phyloP scores from a whole-genome alignment of 1,284 basidiomycete species.

The Rhizoctonia solani region DNA sequence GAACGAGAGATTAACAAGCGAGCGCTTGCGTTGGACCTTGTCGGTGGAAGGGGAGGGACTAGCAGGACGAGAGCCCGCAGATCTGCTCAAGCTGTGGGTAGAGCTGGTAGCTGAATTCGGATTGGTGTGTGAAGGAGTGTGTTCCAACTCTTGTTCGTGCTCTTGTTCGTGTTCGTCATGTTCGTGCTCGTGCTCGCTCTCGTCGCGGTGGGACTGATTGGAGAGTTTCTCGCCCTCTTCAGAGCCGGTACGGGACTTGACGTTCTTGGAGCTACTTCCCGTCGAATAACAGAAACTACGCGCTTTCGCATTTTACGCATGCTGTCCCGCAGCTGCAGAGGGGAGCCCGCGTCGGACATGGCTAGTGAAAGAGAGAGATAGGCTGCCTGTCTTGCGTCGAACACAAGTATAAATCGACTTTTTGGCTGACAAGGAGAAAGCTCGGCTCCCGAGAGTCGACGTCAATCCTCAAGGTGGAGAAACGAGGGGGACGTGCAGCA shows the following conservation, averaged over 20 bases:
- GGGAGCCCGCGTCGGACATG: slow-evolving; percentile 4
- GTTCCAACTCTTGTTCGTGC: slow-evolving; percentile 12
- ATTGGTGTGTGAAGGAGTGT: neutral
- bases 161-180: neutral
- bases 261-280: slow-evolving; percentile 2
- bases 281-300: slow-evolving; percentile 14
- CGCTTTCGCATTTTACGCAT: slow-evolving; percentile 22
- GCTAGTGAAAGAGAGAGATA: neutral
- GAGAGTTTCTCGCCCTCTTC: neutral
- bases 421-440: neutral
- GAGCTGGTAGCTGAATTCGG: slow-evolving; percentile 13
- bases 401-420: too few relatives aligned
- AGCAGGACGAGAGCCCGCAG: neutral
- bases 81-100: neutral
- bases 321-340: slow-evolving; percentile 17
- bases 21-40: neutral
- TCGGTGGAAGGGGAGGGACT: slow-evolving; percentile 1
- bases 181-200: neutral
- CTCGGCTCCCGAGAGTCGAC: neutral
- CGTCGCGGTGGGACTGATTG: too few relatives aligned
- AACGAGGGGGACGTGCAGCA: slow-evolving; percentile 13
- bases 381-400: too few relatives aligned
- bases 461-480: neutral
- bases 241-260: slow-evolving; percentile 4
- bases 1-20: neutral